phyloP scores from a whole-genome alignment of 2,329 filamentous ascomycete species.

The Magnaporthiopsis rhizophila region DNA sequence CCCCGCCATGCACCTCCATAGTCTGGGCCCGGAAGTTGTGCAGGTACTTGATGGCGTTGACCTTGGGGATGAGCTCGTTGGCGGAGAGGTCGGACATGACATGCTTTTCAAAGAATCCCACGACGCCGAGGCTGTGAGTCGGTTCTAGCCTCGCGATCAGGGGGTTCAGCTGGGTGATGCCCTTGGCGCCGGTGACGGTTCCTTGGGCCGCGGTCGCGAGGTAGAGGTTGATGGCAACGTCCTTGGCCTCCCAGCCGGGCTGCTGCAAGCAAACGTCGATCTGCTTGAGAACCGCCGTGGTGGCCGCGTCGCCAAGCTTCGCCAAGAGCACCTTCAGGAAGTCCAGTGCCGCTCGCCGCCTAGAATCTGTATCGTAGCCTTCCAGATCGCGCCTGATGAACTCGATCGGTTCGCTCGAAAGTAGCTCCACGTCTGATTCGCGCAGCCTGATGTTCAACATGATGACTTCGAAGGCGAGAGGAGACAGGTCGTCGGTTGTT shows the following conservation, averaged over 20 bases:
- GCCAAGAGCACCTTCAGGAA: constrained; percentile 85
- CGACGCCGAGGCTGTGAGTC: constrained; percentile 49
- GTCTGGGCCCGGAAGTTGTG: constrained; percentile 96
- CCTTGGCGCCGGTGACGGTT: constrained; percentile 74
- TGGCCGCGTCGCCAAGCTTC: constrained; percentile 51
- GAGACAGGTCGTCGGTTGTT: neutral
- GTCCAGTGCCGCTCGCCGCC: constrained; percentile 85
- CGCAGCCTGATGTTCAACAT: constrained; percentile 85
- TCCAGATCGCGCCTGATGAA: constrained; percentile 94
- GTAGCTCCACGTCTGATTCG: constrained; percentile 90
- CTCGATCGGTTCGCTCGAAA: constrained; percentile 98
- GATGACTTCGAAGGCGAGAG: constrained; percentile 49
- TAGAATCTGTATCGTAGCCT: constrained; percentile 90
- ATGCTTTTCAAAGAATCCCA: constrained; percentile 91
- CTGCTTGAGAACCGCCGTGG: constrained; percentile 78
- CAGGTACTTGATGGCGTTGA: constrained; percentile 96
- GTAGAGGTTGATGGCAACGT: constrained; percentile 96
- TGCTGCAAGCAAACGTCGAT: constrained; percentile 78
- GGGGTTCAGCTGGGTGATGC: constrained; percentile 85
- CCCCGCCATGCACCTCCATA: constrained; percentile 83
- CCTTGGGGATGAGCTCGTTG: constrained; percentile 81
- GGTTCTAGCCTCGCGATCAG: constrained; percentile 40
- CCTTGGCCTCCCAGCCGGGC: constrained; percentile 91
- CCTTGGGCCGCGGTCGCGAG: constrained; percentile 91
- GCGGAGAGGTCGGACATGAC: constrained; percentile 81